Evolutionary conservation across 257 asterid genomes (phyloP).

Genomic region (Solanum bulbocastanum): DNA sequence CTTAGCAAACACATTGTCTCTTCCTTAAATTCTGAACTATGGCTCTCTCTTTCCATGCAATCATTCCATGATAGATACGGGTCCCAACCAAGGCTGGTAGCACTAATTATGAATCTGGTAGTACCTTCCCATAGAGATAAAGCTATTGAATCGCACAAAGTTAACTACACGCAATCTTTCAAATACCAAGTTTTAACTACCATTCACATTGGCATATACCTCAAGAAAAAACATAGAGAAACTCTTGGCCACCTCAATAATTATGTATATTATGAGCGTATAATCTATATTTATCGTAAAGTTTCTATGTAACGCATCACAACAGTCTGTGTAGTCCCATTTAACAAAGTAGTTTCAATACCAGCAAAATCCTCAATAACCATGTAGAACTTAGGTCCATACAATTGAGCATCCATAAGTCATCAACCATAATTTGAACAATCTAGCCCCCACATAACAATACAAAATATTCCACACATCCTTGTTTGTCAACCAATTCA

Average conservation of each 20-base stretch:
- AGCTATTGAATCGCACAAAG: background rate
- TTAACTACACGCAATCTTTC: background rate
- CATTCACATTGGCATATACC: background rate
- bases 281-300: background rate
- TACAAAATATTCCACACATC: background rate
- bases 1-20: background rate
- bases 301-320: background rate
- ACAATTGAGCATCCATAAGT: background rate
- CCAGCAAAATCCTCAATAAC: background rate
- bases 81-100: background rate
- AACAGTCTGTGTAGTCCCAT: background rate
- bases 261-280: background rate
- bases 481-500: background rate
- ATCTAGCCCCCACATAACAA: background rate
- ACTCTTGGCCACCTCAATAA: background rate
- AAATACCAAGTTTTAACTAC: background rate
- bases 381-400: background rate
- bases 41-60: background rate
- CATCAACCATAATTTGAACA: background rate
- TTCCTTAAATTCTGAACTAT: background rate
- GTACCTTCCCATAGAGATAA: background rate
- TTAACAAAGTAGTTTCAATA: background rate
- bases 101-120: background rate
- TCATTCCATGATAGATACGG: background rate
- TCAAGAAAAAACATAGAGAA: background rate